Base-by-base conservation (phyloP, 2,329 filamentous ascomycete genomes). In the Fusarium transvaalense region DNA sequence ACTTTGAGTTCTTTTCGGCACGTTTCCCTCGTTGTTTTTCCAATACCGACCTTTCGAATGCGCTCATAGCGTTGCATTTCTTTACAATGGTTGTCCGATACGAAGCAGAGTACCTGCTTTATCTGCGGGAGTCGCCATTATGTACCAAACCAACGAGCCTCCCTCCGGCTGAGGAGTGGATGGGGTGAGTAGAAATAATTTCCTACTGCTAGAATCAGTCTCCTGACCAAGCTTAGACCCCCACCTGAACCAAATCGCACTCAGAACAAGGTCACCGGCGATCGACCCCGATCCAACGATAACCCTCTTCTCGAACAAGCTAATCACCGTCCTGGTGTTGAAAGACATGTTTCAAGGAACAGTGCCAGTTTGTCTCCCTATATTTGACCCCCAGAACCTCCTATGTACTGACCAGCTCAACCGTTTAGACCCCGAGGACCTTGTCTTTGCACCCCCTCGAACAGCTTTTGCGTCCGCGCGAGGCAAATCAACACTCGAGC, bases 141-240 rank as follows among this genome's bases (percentile, higher is more conserved):
- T 94, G 94, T 76, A 83, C 86, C 73, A 97, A 92, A 80, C 95
- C 95, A 46, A 83, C 90, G 68, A 87, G 86, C 68, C 86, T 97
- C 45, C 94, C 94, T 69, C 91, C 93, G 27, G 87, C 91, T 68
- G 93, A 97, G 82, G 93, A 97, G 84, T 98, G 94, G 94, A 97
- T 97, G 93, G 94, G 95, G 92, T 97, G 84, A 77, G 88, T 80
- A 48, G 9, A 56, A 51, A 56, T 53, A 43, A 37, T 29, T 21
- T 46, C 27, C 34, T 59, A 32, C 55, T 53, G 46, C 38, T 56
- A 48, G 45, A 60, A 60, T 63, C 58, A 67, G 56, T 63, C 62
- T 68, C 64, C 74, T 62, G 69, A 68, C 66, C 51, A 60, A 37
- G 29, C 59, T 31, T 67, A 87, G 83, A 61, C 77, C 80, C 63